Conservation (phyloP, 768 basidiomycete genomes). For the Phaffia australis region DNA sequence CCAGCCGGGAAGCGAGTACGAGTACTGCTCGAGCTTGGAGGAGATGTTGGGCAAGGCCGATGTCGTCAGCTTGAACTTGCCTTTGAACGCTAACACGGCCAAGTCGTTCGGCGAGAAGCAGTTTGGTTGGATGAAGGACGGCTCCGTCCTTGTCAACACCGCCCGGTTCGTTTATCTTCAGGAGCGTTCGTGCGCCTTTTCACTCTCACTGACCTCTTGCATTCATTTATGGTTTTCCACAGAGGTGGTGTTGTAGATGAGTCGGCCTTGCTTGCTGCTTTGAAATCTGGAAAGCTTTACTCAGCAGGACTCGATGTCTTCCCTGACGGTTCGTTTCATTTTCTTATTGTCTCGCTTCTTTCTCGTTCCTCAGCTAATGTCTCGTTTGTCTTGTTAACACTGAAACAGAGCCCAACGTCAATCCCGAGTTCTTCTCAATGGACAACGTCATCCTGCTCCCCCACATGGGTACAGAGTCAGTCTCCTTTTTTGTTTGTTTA, state of each 20-base stretch:
- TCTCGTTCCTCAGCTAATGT: background rate
- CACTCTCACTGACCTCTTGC: background rate
- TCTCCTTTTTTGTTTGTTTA: background rate
- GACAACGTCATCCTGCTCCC: slow-evolving; percentile 75
- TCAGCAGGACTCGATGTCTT: slow-evolving; percentile 26
- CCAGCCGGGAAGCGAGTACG: slow-evolving; percentile 45
- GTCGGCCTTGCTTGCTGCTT: slow-evolving; percentile 21
- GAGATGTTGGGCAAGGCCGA: slow-evolving; percentile 62
- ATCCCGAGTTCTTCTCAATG: slow-evolving; percentile 47
- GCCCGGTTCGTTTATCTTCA: slow-evolving; percentile 13
- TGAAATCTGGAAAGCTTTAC: slow-evolving; percentile 24
- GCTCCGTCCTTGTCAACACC: slow-evolving; percentile 25
- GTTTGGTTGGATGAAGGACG: slow-evolving; percentile 25
- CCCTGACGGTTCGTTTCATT: slow-evolving; percentile 17
- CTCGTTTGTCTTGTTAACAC: background rate
- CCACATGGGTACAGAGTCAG: slow-evolving; percentile 74
- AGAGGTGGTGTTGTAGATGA: slow-evolving; percentile 26
- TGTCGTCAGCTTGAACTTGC: slow-evolving; percentile 76
- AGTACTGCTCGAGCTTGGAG: slow-evolving; percentile 55
- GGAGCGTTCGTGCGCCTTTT: background rate
- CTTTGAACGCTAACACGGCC: slow-evolving; percentile 36
- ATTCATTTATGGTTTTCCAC: background rate
- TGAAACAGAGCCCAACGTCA: slow-evolving; percentile 16
- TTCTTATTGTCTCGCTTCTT: background rate
- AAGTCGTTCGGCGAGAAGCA: slow-evolving; percentile 26